Base-by-base conservation (phyloP, 2,329 filamentous ascomycete genomes). In the Cephalotrichum gorgonifer region DNA sequence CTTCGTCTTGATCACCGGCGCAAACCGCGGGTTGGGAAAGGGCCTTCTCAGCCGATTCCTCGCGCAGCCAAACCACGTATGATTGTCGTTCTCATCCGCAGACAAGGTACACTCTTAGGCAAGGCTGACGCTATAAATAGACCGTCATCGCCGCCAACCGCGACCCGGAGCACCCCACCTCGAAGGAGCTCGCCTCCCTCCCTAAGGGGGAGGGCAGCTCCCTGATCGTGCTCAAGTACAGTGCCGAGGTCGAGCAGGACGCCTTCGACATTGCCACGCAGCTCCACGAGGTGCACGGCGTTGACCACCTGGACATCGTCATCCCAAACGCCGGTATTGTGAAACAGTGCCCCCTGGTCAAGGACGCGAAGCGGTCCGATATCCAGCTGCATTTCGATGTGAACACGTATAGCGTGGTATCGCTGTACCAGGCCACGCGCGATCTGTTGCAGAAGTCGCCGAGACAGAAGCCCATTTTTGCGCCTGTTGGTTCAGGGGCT, bases 11-110 rank as follows among this genome's bases (percentile, higher is more conserved):
- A 65, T 71, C 51, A 67, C 64, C 2, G 67, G 67, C 42, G 63
- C 60, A 14, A 64, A 62, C 51, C 58, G 66, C 23, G 67, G 67
- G 41, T 50, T 72, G 2, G 68, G 68, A 4, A 52, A 53, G 20
- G 64, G 61, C 1, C 55, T 71, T 3, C 41, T 66, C 2, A 49
- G 59, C 42, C 57, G 53, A 8, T 70, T 65, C 52, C 63, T 72
- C 1, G 65, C 71, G n/a, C 70, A 73, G 41, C 73, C 77, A 56
- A 77, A 83, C 63, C 77, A 85, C 62, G 41, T 44, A 30, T n/a
- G 42, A 15, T 6, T 7, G 17, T 15, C 11, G 6, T 6, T 20
- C 33, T 6, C n/a, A 20, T 38, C n/a, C n/a, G n/a, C n/a, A n/a
- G n/a, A n/a, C n/a, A n/a, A n/a, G n/a, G n/a, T 42, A 11, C 15